Base-by-base conservation (phyloP, 2,329 filamentous ascomycete species). In the Trichoderma endophyticum region DNA sequence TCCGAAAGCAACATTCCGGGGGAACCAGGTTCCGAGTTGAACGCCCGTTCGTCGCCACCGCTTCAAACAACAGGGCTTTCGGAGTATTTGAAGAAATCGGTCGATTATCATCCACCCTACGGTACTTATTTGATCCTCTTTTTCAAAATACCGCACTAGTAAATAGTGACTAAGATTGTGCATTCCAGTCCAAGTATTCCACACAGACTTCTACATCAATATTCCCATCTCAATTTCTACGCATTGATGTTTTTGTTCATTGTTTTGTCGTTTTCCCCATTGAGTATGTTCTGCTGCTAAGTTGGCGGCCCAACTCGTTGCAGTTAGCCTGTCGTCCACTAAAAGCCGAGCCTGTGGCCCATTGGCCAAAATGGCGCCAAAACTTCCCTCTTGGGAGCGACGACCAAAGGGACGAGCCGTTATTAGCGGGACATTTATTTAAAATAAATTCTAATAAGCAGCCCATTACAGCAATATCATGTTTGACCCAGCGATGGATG, bases 361-460 rank as follows among this genome's bases (percentile, higher is more conserved):
- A 67, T 67, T 67, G 64, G 64, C 34, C 32, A 28, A n/a, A 43
- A 54, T 28, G 57, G 15, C 36, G 28, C 59, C 66, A 24, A n/a
- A 54, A 28, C 43, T 39, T 51, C n/a, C 66, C n/a, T 24, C 66
- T 62, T 51, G 54, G 36, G 57, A 69, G 66, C n/a, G 36, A 62
- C 11, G 14, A 51, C n/a, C n/a, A 26, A 70, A 54, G 66, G 57
- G 66, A 62, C 66, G 66, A 70, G 66, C 59, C 64, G 64, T 59
- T 39, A 43, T 43, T 67, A 67, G 64, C 32, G 64, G 54, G 34
- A 12, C 34, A 43, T 59, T 67, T 67, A 43, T 59, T 59, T 21
- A 9, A 43, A 26, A 34, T 21, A 39, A 34, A 6, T 60, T 32
- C 18, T 9, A 21, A 5, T n/a, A 14, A 11, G 26, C 11, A 30